Percentiles rank a stretch among this genome's conserved stretches.
Evolutionary conservation across 306 rosid species (phyloP).

Genomic region (Prunus mume): DNA sequence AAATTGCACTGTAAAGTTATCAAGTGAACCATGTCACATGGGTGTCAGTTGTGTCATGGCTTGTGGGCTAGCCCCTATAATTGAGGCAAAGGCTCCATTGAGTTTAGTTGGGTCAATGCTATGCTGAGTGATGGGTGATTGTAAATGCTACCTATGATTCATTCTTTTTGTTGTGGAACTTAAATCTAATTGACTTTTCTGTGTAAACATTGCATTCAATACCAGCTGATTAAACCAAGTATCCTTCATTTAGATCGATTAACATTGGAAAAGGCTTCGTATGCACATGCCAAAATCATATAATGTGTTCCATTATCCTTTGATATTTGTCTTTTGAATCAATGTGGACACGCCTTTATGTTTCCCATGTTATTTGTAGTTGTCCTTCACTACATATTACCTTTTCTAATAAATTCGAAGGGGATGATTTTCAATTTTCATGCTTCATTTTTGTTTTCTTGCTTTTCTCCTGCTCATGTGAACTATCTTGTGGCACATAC

Average conservation of each 20-base stretch:
- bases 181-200: neutral
- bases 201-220: neutral
- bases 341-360: neutral
- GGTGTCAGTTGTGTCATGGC: neutral
- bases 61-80: conserved; percentile 5
- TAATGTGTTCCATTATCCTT: neutral
- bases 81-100: neutral
- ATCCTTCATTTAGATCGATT: neutral
- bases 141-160: neutral
- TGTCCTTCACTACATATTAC: neutral
- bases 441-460: neutral
- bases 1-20: neutral
- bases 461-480: conserved; percentile 3
- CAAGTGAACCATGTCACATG: conserved; percentile 5
- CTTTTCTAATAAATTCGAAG: neutral
- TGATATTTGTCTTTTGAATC: neutral
- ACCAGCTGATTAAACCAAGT: neutral
- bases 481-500: conserved; percentile 2
- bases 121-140: neutral
- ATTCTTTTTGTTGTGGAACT: neutral
- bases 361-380: neutral
- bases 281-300: neutral
- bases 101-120: neutral
- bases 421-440: neutral
- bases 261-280: neutral